Conservation (phyloP, 78 protist species). For the Dictyostelium citrinum region DNA sequence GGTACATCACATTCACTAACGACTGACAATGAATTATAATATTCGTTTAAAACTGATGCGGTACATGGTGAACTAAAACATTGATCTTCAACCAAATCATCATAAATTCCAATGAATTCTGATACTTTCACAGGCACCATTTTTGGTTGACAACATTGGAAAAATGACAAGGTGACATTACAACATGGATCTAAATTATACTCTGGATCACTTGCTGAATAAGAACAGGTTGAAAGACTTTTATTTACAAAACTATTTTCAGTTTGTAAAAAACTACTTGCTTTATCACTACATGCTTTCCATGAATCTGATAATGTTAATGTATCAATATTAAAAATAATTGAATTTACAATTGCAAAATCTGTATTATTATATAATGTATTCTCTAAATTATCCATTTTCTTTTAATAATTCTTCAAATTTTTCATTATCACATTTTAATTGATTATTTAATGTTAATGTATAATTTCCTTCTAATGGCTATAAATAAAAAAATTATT, state of each 20-base stretch:
- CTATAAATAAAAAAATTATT: not conserved
- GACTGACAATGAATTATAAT: not conserved
- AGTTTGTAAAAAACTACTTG: not conserved
- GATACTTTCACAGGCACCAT: not conserved
- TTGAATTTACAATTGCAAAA: not conserved
- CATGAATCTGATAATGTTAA: constrained; percentile 38
- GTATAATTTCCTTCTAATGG: constrained; percentile 12
- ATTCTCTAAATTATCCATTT: not conserved
- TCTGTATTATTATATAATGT: not conserved
- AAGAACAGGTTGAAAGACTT: constrained; percentile 21
- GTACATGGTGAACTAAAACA: constrained; percentile 37
- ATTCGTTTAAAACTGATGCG: constrained; percentile 38
- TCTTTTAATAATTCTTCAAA: not conserved
- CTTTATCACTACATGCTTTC: constrained; percentile 14
- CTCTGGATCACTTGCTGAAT: not conserved
- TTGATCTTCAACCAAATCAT: not conserved
- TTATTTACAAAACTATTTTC: not conserved
- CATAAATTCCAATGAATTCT: not conserved
- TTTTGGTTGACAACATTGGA: constrained; percentile 50
- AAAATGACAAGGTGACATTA: constrained; percentile 3
- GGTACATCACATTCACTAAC: constrained; percentile 34
- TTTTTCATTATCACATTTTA: constrained; percentile 9
- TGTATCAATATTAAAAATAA: constrained; percentile 33
- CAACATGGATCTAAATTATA: constrained; percentile 57
- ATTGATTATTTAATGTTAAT: not conserved